These are phyloP conservation scores for Amorphotheca resinae DNA, from an alignment of 495 filamentous ascomycete genomes.

Conservation along the genomic window DNA sequence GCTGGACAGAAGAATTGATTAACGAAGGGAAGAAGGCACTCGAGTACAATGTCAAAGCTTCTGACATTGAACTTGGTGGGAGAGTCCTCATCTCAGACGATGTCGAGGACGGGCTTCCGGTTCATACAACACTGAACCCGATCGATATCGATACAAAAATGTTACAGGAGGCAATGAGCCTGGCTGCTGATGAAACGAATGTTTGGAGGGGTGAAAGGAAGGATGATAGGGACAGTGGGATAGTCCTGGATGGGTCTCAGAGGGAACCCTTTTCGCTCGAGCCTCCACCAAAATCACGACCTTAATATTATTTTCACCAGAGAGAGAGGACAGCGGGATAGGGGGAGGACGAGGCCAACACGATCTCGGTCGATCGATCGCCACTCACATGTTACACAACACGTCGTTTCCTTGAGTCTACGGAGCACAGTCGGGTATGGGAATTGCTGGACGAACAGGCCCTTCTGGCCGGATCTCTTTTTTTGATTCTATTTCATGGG, in stretches of 20 bases:
- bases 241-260: conserved; percentile 25
- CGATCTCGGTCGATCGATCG: background rate
- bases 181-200: conserved; percentile 14
- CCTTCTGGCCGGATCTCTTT: background rate
- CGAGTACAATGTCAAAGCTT: conserved; percentile 60
- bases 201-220: conserved; percentile 14
- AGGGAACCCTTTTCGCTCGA: conserved; percentile 23
- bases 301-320: background rate
- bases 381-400: background rate
- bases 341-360: background rate
- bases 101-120: conserved; percentile 27
- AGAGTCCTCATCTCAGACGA: conserved; percentile 57
- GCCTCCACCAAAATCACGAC: background rate
- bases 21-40: conserved; percentile 77
- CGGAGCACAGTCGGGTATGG: background rate
- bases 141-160: conserved; percentile 14
- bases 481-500: background rate
- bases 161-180: conserved; percentile 13
- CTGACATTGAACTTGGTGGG: conserved; percentile 71
- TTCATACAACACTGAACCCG: no score
- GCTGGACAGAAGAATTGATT: conserved; percentile 81
- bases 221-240: conserved; percentile 41
- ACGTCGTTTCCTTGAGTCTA: background rate
- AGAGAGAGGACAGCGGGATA: background rate
- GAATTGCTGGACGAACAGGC: background rate